A percentile compares a stretch with the other conserved stretches of the same genome.
These are phyloP conservation scores for Orychophragmus violaceus DNA, from an alignment of 345 rosid species.

Conservation along the genomic window DNA sequence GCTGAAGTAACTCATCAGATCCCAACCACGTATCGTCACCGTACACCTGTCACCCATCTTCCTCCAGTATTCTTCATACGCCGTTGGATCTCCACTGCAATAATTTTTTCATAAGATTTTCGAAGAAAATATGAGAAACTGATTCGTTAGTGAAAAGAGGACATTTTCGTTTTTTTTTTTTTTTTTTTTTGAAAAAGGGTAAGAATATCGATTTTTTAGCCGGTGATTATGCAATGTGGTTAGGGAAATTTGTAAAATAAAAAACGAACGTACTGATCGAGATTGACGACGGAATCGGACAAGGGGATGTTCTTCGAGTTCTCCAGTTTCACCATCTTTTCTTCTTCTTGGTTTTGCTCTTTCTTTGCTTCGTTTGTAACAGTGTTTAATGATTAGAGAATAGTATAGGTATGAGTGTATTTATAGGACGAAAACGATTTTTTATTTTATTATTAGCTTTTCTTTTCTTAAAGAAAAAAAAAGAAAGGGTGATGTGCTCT, in stretches of 20 bases:
- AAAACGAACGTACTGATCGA: constrained; percentile 24
- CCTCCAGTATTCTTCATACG: constrained; percentile 72
- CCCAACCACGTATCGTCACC: constrained; percentile 52
- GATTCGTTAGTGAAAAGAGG: constrained; percentile 2
- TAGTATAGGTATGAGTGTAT: constrained; percentile 16
- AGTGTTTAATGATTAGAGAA: constrained; percentile 28
- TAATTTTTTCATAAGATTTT: not conserved
- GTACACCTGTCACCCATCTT: constrained; percentile 53
- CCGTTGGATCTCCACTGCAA: constrained; percentile 85
- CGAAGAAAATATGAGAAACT: not conserved
- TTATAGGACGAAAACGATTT: constrained; percentile 24
- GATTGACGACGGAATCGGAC: constrained; percentile 24
- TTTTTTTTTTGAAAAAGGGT: too few species aligned
- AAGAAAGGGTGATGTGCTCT: not conserved
- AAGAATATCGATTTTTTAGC: not conserved
- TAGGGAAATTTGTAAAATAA: not conserved
- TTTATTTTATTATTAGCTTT: not conserved
- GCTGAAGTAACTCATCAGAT: constrained; percentile 85
- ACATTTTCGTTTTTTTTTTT: not conserved
- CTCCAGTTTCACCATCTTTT: constrained; percentile 29
- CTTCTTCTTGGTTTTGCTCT: not conserved
- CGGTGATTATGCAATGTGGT: constrained; percentile 24
- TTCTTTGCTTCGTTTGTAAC: not conserved
- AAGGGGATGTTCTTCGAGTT: constrained; percentile 13
- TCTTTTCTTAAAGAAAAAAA: not conserved